Evolutionary conservation across 768 basidiomycete genomes (phyloP), one percentile per base, ranked within the genome.

Genomic region (Tulasnella sp.): DNA sequence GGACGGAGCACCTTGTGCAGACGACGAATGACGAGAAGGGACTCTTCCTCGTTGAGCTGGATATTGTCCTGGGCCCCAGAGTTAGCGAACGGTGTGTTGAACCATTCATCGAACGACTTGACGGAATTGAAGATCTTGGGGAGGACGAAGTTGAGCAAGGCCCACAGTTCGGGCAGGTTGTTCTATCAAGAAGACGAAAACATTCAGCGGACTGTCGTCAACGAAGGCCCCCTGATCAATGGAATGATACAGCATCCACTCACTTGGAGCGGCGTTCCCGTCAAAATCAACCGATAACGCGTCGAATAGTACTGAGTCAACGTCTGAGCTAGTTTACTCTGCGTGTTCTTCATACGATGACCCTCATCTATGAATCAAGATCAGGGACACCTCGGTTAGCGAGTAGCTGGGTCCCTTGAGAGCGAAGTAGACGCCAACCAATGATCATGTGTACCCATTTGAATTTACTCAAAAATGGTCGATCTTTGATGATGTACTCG

Each of bases 71-170:
- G 86, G 0, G 89, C 88, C 29, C 94, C 94, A n/a, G 92, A 91
- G 71, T 91, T 97, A 61, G 96, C 94, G 65, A 99, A 99, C 0
- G 96, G 96, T 1, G 94, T 96, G 74, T 97, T 98, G 79, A 98
- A 99, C 96, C 96, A 99, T 68, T 98, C 96, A 66, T 98, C 96
- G 70, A 99, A 98, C 21, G 92, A 94, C 70, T 97, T 94, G 62
- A 96, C 92, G 0, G 94, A 98, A 74, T 97, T 98, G 79, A 99
- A 98, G 68, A 98, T 83, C 72, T 89, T 92, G 12, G 91, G 91
- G 4, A 92, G 78, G 31, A 87, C 92, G 68, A 97, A 97, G 70
- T 97, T 97, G 68, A 97, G 84, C 48, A 96, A 76, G 0, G 93
- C 80, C 92, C 93, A 96, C 43, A 97, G 73, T 71, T 97, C 93